These are phyloP conservation scores for Naegleria fowleri DNA, from an alignment of 208 protist genomes.

Conservation along the genomic window DNA sequence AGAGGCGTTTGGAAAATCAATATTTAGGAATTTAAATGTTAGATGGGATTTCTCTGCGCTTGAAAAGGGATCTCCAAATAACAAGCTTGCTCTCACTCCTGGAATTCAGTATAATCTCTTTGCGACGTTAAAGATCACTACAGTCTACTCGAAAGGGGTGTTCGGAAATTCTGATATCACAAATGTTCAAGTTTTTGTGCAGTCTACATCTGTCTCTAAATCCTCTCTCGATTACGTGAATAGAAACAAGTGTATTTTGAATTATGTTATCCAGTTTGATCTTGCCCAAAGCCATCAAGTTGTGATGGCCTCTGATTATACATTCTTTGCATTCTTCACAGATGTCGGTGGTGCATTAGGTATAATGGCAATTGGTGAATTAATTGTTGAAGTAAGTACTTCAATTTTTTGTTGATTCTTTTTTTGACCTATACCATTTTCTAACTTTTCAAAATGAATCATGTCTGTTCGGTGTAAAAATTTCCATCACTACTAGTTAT, in stretches of 20 bases:
- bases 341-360: not conserved
- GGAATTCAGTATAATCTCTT: not conserved
- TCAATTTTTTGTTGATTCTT: not conserved
- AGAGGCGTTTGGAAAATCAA: not conserved
- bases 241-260: not conserved
- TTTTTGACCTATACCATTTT: too few species aligned
- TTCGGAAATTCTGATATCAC: not conserved
- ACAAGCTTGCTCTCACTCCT: not conserved
- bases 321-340: not conserved
- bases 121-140: not conserved
- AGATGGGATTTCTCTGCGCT: not conserved
- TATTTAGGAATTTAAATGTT: not conserved
- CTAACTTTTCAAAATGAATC: too few species aligned
- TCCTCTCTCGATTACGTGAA: not conserved
- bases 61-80: not conserved
- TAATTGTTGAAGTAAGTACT: not conserved
- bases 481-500: not conserved
- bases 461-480: too few species aligned
- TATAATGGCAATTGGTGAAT: not conserved
- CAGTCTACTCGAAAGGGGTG: not conserved
- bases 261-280: not conserved
- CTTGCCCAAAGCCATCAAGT: not conserved
- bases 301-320: not conserved
- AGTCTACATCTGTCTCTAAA: not conserved
- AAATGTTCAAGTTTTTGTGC: not conserved